These are phyloP conservation scores for barrel medic (Medicago truncatula) DNA, from an alignment of 306 rosid species.

Conservation along the genomic window DNA sequence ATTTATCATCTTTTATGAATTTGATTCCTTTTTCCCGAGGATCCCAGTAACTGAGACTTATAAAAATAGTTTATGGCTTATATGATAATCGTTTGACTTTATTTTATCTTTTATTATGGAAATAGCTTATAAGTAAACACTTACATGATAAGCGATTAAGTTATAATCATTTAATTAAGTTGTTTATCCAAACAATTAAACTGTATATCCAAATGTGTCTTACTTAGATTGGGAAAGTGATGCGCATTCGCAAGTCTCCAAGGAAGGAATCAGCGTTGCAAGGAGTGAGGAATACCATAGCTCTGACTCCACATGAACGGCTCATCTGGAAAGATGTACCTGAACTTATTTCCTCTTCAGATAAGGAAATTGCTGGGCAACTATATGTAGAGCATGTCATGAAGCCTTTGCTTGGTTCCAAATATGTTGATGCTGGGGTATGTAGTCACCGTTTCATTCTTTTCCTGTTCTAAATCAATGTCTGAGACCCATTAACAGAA, in stretches of 20 bases:
- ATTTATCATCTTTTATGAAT: too few species aligned
- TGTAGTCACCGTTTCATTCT: constrained; percentile 26
- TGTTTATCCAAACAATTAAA: neutral
- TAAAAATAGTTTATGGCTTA: neutral
- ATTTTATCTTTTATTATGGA: neutral
- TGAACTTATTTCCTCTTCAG: constrained; percentile 58
- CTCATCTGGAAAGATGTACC: constrained; percentile 71
- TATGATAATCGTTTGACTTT: neutral
- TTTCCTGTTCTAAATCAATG: constrained; percentile 9
- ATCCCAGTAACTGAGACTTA: neutral
- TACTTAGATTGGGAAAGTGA: constrained; percentile 85
- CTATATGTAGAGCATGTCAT: constrained; percentile 68
- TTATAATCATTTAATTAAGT: neutral
- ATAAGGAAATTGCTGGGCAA: constrained; percentile 63
- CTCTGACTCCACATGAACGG: constrained; percentile 62
- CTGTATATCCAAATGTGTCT: neutral
- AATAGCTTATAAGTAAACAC: neutral
- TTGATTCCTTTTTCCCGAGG: too few species aligned
- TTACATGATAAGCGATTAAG: neutral
- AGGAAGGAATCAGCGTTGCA: constrained; percentile 50
- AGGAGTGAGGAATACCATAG: constrained; percentile 42
- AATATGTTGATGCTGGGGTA: constrained; percentile 88
- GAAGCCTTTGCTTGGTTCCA: constrained; percentile 81
- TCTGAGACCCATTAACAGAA: neutral
- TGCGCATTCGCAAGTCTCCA: constrained; percentile 70